Conservation (phyloP, 1,284 basidiomycete species). For the Ganoderma sp. region DNA sequence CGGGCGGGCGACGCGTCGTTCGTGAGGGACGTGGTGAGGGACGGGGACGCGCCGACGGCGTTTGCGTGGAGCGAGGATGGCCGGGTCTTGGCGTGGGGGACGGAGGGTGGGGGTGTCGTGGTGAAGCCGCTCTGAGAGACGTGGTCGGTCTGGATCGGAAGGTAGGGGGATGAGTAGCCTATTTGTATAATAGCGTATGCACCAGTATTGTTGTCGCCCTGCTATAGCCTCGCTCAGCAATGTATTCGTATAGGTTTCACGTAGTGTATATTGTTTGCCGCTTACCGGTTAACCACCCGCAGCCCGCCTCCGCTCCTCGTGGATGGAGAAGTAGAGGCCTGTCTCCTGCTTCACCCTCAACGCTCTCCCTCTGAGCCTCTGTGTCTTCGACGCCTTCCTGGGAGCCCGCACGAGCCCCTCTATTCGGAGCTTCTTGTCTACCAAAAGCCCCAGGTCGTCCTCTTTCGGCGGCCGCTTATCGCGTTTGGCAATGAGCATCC, state of each 20-base stretch:
- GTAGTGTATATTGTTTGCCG: too few relatives aligned
- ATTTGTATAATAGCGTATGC: neutral
- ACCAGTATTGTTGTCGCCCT: neutral
- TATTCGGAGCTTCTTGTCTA: slow-evolving; percentile 13
- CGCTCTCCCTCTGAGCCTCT: slow-evolving; percentile 17
- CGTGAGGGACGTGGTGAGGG: neutral
- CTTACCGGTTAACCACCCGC: neutral
- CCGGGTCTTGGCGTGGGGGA: neutral
- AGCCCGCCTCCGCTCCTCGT: slow-evolving; percentile 2
- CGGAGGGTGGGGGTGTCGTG: neutral
- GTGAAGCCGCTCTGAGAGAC: neutral
- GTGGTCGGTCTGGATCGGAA: neutral
- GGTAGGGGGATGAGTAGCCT: neutral
- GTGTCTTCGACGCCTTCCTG: slow-evolving; percentile 10
- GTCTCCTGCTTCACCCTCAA: slow-evolving; percentile 18
- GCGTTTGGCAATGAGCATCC: neutral
- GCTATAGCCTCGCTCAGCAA: too few relatives aligned
- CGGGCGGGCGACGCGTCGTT: neutral
- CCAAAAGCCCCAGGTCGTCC: slow-evolving; percentile 20
- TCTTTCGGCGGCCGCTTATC: neutral
- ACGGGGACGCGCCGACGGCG: neutral
- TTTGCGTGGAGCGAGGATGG: neutral
- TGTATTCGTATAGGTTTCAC: too few relatives aligned
- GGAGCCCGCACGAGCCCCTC: slow-evolving; percentile 11
- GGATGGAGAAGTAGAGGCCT: slow-evolving; percentile 9